Percentiles rank a stretch among this genome's conserved stretches.
Evolutionary conservation across 495 filamentous ascomycete genomes (phyloP).

Genomic region (Hypoxylon trugodes): DNA sequence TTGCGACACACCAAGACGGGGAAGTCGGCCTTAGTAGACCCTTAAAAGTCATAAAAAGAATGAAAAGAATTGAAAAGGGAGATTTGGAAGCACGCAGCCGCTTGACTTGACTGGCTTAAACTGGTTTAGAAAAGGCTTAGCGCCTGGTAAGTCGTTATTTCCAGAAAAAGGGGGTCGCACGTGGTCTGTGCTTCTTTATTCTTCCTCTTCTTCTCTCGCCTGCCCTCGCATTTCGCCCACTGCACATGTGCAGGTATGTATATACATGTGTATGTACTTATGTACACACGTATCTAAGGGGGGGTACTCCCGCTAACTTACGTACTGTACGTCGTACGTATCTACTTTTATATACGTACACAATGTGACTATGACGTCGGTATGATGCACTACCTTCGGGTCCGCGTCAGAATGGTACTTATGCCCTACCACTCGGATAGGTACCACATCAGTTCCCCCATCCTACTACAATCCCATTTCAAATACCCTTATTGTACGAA

Average conservation of each 20-base stretch:
- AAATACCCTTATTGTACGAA: constrained; percentile 5
- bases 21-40: constrained; percentile 21
- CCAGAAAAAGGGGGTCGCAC: constrained; percentile 22
- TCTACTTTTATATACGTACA: constrained; percentile 26
- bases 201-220: background rate
- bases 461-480: background rate
- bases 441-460: constrained; percentile 8
- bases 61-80: too few species aligned
- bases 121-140: constrained; percentile 13
- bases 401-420: constrained; percentile 27
- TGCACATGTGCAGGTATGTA: too few species aligned
- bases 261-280: too few species aligned
- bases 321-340: too few species aligned
- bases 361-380: constrained; percentile 39
- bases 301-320: too few species aligned
- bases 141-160: constrained; percentile 31
- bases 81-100: constrained; percentile 11
- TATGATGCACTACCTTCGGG: constrained; percentile 35
- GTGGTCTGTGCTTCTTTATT: constrained; percentile 27
- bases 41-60: constrained; percentile 10
- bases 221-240: too few species aligned
- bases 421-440: constrained; percentile 9
- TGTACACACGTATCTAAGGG: too few species aligned
- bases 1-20: constrained; percentile 32
- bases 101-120: constrained; percentile 1